These are phyloP conservation scores for Claviceps purpurea DNA, from an alignment of 2,329 filamentous ascomycete species.

Conservation along the genomic window DNA sequence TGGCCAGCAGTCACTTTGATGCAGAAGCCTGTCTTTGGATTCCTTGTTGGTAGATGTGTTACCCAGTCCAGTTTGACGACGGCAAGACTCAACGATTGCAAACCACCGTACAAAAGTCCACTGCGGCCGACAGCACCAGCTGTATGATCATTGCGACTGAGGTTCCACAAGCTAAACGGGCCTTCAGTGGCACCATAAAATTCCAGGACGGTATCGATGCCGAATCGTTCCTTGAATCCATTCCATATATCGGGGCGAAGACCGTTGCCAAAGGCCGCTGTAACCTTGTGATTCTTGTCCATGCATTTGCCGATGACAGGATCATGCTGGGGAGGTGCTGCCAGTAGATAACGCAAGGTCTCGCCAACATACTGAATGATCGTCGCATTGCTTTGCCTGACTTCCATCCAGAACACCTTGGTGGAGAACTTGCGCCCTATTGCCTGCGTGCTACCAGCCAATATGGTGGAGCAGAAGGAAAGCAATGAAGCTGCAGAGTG, in stretches of 20 bases:
- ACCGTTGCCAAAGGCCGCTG: slow-evolving; percentile 70
- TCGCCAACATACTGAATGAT: slow-evolving; percentile 82
- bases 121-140: slow-evolving; percentile 68
- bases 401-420: slow-evolving; percentile 63
- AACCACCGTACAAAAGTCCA: slow-evolving; percentile 44
- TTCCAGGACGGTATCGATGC: slow-evolving; percentile 58
- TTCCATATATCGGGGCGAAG: slow-evolving; percentile 79
- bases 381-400: slow-evolving; percentile 56
- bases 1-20: slow-evolving; percentile 42
- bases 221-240: slow-evolving; percentile 68
- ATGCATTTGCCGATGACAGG: slow-evolving; percentile 50
- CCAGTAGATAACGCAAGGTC: slow-evolving; percentile 69
- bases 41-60: slow-evolving; percentile 53
- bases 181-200: slow-evolving; percentile 75
- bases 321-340: slow-evolving; percentile 49
- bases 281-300: slow-evolving; percentile 61
- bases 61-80: slow-evolving; percentile 61
- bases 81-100: slow-evolving; percentile 37
- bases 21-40: slow-evolving; percentile 58
- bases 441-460: slow-evolving; percentile 50
- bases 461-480: slow-evolving; percentile 48
- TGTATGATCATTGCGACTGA: slow-evolving; percentile 56
- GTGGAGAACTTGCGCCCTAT: slow-evolving; percentile 70
- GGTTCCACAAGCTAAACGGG: slow-evolving; percentile 55
- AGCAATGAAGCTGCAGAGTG: slow-evolving; percentile 67